phyloP scores from a whole-genome alignment of 148 eudicot genomes.

The Camellia granthamiana region DNA sequence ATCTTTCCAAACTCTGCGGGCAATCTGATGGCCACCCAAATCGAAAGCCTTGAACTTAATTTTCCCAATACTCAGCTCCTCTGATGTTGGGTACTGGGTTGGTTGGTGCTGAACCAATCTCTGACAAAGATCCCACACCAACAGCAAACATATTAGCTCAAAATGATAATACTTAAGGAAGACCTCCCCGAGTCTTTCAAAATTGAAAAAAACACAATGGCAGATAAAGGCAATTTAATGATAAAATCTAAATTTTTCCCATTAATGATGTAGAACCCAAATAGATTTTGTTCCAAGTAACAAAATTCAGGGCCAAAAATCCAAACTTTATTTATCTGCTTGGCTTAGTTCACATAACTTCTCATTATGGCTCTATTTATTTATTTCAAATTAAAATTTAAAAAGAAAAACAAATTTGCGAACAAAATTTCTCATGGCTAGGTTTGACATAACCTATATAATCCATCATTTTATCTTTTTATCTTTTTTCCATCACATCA shows the following conservation, averaged over 20 bases:
- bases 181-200: neutral
- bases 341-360: no score
- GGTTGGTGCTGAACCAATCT: conserved; percentile 46
- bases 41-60: conserved; percentile 45
- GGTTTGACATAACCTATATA: no score
- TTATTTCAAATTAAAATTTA: no score
- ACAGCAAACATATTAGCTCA: neutral
- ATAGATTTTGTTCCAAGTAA: no score
- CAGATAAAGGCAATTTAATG: neutral
- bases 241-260: neutral
- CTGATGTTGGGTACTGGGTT: conserved; percentile 46
- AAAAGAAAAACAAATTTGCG: no score
- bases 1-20: conserved; percentile 48
- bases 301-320: no score
- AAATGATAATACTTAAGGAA: neutral
- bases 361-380: no score
- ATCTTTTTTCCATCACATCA: no score
- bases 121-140: conserved; percentile 22
- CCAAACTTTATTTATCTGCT: no score
- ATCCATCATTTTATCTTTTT: no score
- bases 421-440: no score
- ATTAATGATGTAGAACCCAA: neutral
- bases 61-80: conserved; percentile 41
- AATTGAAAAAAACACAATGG: neutral
- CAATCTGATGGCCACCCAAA: conserved; percentile 49